Conservation (phyloP, 176 grass and related monocot genomes). For the Chloris gayana region DNA sequence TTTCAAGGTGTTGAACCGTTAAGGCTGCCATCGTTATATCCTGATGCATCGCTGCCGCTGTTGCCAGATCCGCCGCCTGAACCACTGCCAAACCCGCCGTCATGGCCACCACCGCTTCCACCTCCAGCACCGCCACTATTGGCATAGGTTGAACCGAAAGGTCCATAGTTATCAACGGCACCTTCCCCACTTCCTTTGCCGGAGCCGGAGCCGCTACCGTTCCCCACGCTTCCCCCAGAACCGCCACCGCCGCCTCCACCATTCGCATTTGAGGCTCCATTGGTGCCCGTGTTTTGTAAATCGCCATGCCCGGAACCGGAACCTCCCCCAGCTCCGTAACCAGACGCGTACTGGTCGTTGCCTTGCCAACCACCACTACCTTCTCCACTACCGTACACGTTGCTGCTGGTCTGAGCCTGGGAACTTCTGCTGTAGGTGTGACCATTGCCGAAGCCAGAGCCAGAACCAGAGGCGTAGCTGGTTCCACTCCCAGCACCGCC, state of each 20-base stretch:
- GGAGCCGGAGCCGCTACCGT: constrained; percentile 15
- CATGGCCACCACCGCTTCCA: background rate
- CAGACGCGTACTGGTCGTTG: background rate
- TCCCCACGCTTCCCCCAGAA: background rate
- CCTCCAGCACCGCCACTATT: background rate
- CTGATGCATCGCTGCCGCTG: too few species aligned
- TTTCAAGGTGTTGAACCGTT: too few species aligned
- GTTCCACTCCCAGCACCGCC: background rate
- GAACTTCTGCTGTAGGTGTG: background rate
- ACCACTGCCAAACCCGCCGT: constrained; percentile 25
- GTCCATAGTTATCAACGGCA: background rate
- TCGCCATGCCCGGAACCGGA: constrained; percentile 12
- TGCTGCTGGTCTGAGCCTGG: background rate
- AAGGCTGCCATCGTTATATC: too few species aligned
- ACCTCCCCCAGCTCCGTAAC: background rate
- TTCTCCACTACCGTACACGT: background rate
- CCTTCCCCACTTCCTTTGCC: background rate
- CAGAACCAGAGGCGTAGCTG: background rate
- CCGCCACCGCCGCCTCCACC: background rate
- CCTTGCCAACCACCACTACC: background rate
- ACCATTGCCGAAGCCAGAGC: background rate
- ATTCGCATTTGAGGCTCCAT: background rate
- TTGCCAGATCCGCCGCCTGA: too few species aligned
- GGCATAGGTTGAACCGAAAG: background rate
- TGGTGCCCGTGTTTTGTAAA: background rate